These are phyloP conservation scores for Flaveria sonorensis DNA, from an alignment of 129 eudicot species.

Conservation along the genomic window DNA sequence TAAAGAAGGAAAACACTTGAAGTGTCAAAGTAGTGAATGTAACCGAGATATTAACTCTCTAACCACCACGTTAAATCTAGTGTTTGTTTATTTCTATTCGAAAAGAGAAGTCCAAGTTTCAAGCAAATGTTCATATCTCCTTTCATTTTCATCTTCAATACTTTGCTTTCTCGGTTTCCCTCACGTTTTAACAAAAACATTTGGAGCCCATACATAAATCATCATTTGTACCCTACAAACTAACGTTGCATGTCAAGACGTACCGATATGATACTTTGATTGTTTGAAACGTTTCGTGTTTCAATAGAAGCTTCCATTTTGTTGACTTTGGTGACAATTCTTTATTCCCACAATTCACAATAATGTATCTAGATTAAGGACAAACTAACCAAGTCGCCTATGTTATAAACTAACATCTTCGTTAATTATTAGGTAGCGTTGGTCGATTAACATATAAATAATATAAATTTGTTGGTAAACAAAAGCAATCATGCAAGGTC, in stretches of 20 bases:
- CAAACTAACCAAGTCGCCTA: not conserved
- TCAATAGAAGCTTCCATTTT: slow-evolving; percentile 20
- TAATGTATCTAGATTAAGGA: not conserved
- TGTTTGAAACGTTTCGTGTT: not conserved
- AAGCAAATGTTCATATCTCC: slow-evolving; percentile 21
- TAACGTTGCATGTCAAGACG: not conserved
- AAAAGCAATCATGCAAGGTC: too few species aligned
- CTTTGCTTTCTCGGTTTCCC: slow-evolving; percentile 35
- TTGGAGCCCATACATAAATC: slow-evolving; percentile 17
- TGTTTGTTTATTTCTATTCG: not conserved
- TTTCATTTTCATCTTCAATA: slow-evolving; percentile 35
- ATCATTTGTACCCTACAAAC: not conserved
- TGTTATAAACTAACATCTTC: too few species aligned
- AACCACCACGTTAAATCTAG: slow-evolving; percentile 29
- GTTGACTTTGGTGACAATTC: slow-evolving; percentile 8
- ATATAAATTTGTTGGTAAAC: too few species aligned
- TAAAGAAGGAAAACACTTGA: not conserved
- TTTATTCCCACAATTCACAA: not conserved
- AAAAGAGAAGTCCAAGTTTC: slow-evolving; percentile 35
- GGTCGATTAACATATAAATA: too few species aligned
- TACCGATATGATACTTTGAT: not conserved
- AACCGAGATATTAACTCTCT: slow-evolving; percentile 23
- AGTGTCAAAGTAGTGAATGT: slow-evolving; percentile 26
- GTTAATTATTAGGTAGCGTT: too few species aligned
- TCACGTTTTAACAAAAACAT: slow-evolving; percentile 37